These are phyloP conservation scores for Suillus tomentosus DNA, from an alignment of 768 basidiomycete genomes.

Conservation along the genomic window DNA sequence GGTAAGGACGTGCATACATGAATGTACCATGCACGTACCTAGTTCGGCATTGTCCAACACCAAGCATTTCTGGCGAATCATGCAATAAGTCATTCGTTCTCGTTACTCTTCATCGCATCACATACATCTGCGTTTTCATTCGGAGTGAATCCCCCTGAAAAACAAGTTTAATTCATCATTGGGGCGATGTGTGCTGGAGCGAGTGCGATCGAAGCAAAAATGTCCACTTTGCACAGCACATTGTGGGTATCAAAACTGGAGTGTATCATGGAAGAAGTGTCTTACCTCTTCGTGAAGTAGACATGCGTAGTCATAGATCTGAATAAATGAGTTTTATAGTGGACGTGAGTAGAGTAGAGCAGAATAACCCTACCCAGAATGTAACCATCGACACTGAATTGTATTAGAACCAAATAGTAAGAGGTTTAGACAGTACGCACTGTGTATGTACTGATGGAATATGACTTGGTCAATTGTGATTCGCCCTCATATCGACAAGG, in stretches of 20 bases:
- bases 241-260: neutral
- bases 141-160: neutral
- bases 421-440: neutral
- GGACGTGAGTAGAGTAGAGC: neutral
- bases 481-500: neutral
- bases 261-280: neutral
- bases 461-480: too few species aligned
- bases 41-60: neutral
- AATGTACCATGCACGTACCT: neutral
- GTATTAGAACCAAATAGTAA: neutral
- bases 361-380: neutral
- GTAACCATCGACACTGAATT: neutral
- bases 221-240: neutral
- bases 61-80: neutral
- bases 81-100: neutral
- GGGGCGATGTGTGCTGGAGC: neutral
- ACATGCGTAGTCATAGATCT: neutral
- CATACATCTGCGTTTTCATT: neutral
- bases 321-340: neutral
- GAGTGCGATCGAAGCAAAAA: neutral
- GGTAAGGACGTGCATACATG: neutral
- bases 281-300: neutral
- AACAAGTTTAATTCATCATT: neutral
- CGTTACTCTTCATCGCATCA: neutral
- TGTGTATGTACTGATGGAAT: neutral